Evolutionary conservation across 306 rosid genomes (phyloP).

Genomic region (Rosa persica): DNA sequence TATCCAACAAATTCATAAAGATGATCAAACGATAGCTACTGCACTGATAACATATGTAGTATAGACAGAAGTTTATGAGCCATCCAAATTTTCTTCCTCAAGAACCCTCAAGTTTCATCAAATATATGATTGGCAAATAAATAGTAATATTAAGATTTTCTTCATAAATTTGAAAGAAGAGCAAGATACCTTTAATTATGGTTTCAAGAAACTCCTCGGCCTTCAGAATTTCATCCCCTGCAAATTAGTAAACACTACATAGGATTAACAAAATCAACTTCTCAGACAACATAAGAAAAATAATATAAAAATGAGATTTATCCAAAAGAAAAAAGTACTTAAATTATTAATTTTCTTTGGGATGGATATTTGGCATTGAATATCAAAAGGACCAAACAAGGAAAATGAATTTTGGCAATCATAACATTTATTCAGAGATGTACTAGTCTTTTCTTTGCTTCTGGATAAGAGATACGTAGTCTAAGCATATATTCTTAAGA

Average conservation of each 20-base stretch:
- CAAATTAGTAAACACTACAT: slow-evolving; percentile 22
- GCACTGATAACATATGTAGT: neutral
- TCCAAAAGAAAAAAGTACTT: neutral
- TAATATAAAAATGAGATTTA: neutral
- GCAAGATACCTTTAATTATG: slow-evolving; percentile 69
- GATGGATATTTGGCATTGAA: neutral
- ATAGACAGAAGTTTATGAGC: neutral
- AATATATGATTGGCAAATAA: neutral
- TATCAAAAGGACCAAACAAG: neutral
- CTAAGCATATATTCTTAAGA: neutral
- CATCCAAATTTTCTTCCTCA: neutral
- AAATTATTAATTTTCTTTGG: neutral
- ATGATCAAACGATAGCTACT: neutral
- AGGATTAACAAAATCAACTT: slow-evolving; percentile 14
- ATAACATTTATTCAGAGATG: neutral
- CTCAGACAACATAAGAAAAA: slow-evolving; percentile 13
- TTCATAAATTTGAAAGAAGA: slow-evolving; percentile 24
- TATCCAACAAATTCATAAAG: neutral
- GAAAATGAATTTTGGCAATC: neutral
- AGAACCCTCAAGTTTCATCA: slow-evolving; percentile 10
- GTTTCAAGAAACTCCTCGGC: slow-evolving; percentile 82
- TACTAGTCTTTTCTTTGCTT: neutral
- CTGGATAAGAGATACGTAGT: neutral
- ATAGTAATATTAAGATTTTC: neutral
- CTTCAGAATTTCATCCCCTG: slow-evolving; percentile 75